Evolutionary conservation across 305 asterid species (phyloP).

Genomic region (Fraxinus paxiana): DNA sequence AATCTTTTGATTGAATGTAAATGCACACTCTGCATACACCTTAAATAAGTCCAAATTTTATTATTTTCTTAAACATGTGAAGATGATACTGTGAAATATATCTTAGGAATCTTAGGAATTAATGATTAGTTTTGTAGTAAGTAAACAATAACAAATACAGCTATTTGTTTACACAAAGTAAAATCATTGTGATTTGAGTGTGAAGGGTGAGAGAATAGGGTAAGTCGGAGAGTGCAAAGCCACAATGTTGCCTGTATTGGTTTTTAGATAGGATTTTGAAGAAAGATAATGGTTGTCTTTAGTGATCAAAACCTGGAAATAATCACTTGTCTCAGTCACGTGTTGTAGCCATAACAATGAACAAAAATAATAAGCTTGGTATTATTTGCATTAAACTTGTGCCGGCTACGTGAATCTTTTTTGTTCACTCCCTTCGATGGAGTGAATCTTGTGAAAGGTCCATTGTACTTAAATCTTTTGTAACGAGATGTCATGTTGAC

Average conservation of each 20-base stretch:
- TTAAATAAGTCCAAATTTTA: neutral
- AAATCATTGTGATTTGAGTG: neutral
- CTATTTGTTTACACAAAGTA: conserved; percentile 5
- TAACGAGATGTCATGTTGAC: neutral
- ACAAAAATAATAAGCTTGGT: neutral
- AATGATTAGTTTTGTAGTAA: neutral
- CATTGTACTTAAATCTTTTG: neutral
- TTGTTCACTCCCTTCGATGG: neutral
- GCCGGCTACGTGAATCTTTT: neutral
- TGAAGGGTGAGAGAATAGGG: neutral
- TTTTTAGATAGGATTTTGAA: conserved; percentile 10
- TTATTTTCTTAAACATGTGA: conserved; percentile 4
- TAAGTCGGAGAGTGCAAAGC: neutral
- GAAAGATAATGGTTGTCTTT: neutral
- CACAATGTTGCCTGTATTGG: conserved; percentile 3
- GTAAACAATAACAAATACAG: neutral
- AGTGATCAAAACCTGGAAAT: neutral
- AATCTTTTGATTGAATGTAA: neutral
- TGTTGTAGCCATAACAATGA: neutral
- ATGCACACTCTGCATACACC: conserved; percentile 4
- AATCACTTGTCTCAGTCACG: neutral
- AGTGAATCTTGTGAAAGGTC: neutral
- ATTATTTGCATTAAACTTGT: neutral
- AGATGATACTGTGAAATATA: neutral
- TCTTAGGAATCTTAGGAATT: neutral